These are phyloP conservation scores for Chrysanthemum seticuspe DNA, from an alignment of 129 eudicot genomes.

Conservation along the genomic window DNA sequence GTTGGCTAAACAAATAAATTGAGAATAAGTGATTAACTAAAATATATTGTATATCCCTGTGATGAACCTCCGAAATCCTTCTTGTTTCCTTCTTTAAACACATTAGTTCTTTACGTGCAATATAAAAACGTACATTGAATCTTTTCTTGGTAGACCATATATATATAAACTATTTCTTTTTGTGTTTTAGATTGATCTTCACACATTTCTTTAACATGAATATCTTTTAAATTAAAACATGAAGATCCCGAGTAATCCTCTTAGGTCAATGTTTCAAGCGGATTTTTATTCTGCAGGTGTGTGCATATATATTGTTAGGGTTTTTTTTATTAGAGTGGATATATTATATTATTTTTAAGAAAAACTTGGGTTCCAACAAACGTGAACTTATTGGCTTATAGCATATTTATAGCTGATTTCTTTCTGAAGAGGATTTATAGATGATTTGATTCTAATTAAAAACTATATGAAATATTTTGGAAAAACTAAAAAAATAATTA, in stretches of 20 bases:
- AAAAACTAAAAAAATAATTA: not conserved
- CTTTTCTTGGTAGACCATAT: not conserved
- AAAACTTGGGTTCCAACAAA: constrained; percentile 1
- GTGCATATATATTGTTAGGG: not conserved
- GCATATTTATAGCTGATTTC: not conserved
- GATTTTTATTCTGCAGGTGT: constrained; percentile 13
- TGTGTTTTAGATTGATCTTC: not conserved
- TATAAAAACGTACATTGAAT: not conserved
- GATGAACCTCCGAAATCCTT: too few relatives aligned
- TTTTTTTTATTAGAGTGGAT: not conserved
- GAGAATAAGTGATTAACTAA: too few relatives aligned
- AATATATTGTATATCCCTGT: too few relatives aligned
- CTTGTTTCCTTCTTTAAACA: too few relatives aligned
- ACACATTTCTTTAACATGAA: not conserved
- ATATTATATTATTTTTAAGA: not conserved
- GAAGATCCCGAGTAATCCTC: constrained; percentile 34
- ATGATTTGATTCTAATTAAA: not conserved
- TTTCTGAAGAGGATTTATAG: not conserved
- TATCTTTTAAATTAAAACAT: constrained; percentile 1
- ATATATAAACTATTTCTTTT: not conserved
- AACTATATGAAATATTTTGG: not conserved
- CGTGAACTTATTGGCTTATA: constrained; percentile 10
- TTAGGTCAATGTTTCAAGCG: constrained; percentile 21
- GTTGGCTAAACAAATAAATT: too few relatives aligned
- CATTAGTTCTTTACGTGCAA: too few relatives aligned